Evolutionary conservation across 306 rosid genomes (phyloP), one percentile per base, ranked within the genome.

Genomic region (Castanospermum australe): DNA sequence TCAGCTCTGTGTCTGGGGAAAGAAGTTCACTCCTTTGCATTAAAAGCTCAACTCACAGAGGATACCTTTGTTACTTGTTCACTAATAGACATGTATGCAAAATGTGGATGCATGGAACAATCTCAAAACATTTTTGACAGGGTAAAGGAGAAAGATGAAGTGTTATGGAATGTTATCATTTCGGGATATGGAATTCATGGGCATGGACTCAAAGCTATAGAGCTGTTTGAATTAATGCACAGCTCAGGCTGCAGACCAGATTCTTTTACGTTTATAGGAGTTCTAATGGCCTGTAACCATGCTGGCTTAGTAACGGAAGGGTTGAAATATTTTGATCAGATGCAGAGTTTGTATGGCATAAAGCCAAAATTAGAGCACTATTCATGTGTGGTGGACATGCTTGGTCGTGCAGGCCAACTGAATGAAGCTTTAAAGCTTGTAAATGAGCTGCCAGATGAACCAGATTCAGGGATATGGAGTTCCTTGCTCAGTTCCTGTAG

Each of bases 131-230:
- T 89, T 39, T 92, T 94, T 66, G 80, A 89, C 70, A 30, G 88
- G 48, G 45, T 87, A 65, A 62, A 48, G 12, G 63, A 80, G 59
- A 90, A 89, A 82, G 90, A 84, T 61, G 88, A 79, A 39, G 94
- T 88, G 8, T 78, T 89, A 41, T 92, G 97, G 96, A 92, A 94
- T 81, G 98, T 81, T 54, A 70, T 90, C 67, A 94, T 94, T 72
- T 62, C 89, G 52, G 98, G 97, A 57, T 88, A 86, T 81, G 98
- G 97, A 67, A 81, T 94, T 84, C 87, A 94, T 50, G 98, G 97
- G 61, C 81, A 79, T 75, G 98, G 94, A 67, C 79, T 41, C 52
- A 78, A 92, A 80, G 97, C 97, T 56, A 64, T 86, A 4, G 88
- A 90, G 82, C 86, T 87, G 21, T 94, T 92, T 77, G 88, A 87